Evolutionary conservation across 305 asterid species (phyloP), one percentile per base, ranked within the genome.

Genomic region (Rubia peregrina): DNA sequence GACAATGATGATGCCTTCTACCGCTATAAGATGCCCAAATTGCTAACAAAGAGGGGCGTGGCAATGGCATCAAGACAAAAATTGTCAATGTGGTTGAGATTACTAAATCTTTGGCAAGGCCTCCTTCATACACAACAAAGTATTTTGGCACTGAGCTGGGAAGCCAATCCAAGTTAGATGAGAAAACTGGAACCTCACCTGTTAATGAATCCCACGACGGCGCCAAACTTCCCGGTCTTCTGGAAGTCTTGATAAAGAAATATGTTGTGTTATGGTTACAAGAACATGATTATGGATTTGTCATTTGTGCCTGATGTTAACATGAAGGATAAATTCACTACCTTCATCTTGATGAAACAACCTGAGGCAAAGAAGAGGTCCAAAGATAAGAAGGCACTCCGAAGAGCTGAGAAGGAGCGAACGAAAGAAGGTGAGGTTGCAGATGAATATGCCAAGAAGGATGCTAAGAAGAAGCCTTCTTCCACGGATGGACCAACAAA

Each of bases 1-100:
- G 79, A 82, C 80, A 77, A 76, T 30, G 86, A 82, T 79, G 86
- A 82, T 77, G 84, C 86, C 82, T 82, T 82, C 75, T 82, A 79
- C 75, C 70, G 86, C 79, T 82, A 82, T 21, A 82, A 82, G 82
- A 82, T 82, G 86, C 86, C 86, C 7, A 82, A 69, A 66, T 79
- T 82, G 86, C 69, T 82, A 11, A 82, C 84, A 10, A 82, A 40
- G 86, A 82, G 75, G 86, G 86, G 0, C 83, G 86, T 62, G 86
- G 86, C 24, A 82, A 82, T 70, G 86, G 86, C 57, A 82, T 82
- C 80, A 82, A 79, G 79, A 82, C 86, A 21, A 82, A 82, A 48
- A 49, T 82, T 3, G 86, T 82, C 43, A 79, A 82, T 78, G 79
- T 79, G 83, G 84, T 82, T 67, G 84, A 82, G 57, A 77, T 82